Percentiles rank a stretch among this genome's conserved stretches.
Conservation (phyloP, 2,329 filamentous ascomycete genomes). For the Fusarium beomiforme region DNA sequence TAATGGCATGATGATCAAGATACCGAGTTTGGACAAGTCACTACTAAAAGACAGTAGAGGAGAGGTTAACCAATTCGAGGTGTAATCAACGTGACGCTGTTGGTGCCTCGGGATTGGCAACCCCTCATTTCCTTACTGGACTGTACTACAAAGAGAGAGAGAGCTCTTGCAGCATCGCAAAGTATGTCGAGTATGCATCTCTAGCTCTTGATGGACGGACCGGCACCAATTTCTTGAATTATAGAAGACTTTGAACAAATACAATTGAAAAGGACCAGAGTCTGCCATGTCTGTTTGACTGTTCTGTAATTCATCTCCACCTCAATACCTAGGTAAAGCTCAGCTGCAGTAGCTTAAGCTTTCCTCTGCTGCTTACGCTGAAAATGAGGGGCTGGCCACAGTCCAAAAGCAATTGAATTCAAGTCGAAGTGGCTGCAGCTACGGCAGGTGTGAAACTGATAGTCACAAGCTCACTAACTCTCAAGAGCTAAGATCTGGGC, state of each 20-base stretch:
- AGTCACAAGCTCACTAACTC: neutral
- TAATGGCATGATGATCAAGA: slow-evolving; percentile 23
- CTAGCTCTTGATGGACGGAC: neutral
- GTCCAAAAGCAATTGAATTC: slow-evolving; percentile 27
- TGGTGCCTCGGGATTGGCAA: slow-evolving; percentile 25
- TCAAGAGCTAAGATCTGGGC: neutral
- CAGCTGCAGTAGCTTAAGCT: neutral
- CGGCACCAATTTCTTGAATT: neutral
- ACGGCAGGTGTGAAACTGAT: slow-evolving; percentile 28
- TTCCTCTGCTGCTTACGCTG: slow-evolving; percentile 10
- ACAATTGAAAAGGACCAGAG: neutral
- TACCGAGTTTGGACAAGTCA: neutral
- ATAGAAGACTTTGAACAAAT: neutral
- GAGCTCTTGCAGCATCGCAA: neutral
- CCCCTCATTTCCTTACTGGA: slow-evolving; percentile 12
- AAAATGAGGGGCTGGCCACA: slow-evolving; percentile 25
- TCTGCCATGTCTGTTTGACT: neutral
- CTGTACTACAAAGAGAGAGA: neutral
- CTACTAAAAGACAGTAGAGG: neutral
- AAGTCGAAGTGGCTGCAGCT: slow-evolving; percentile 17
- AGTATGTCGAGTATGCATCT: neutral
- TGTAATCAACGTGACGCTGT: slow-evolving; percentile 26
- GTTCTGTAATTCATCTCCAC: neutral
- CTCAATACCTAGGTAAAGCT: neutral
- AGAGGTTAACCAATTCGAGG: slow-evolving; percentile 24